phyloP scores from a whole-genome alignment of 208 protist genomes.

The Crithidia thermophila region DNA sequence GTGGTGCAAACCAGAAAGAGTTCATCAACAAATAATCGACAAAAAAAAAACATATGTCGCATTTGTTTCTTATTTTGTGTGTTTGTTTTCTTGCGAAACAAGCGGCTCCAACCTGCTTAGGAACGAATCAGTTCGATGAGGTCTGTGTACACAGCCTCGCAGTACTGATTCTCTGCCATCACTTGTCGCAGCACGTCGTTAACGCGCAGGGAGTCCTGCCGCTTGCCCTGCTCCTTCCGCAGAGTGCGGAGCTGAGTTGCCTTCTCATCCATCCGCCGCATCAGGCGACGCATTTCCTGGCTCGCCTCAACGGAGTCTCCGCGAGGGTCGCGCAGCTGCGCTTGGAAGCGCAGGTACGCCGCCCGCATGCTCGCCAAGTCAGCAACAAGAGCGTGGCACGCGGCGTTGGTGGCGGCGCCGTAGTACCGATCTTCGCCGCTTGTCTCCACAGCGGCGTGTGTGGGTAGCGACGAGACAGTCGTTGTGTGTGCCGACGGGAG shows the following conservation, averaged over 20 bases:
- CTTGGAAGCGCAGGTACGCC: slow-evolving; percentile 52
- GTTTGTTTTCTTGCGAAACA: too few species aligned
- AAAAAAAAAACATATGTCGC: slow-evolving; percentile 21
- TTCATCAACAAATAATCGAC: neutral
- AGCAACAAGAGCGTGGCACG: slow-evolving; percentile 50
- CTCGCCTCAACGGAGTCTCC: slow-evolving; percentile 66
- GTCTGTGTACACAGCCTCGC: slow-evolving; percentile 68
- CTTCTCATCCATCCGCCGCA: slow-evolving; percentile 68
- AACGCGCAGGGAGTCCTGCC: slow-evolving; percentile 47
- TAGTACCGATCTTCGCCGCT: slow-evolving; percentile 14
- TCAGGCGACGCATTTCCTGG: slow-evolving; percentile 61
- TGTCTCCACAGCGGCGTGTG: too few species aligned
- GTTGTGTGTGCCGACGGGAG: too few species aligned
- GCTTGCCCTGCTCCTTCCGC: slow-evolving; percentile 49
- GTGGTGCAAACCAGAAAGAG: too few species aligned
- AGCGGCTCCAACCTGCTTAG: neutral
- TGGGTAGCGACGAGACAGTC: too few species aligned
- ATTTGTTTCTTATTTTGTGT: neutral
- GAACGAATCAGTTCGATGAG: slow-evolving; percentile 44
- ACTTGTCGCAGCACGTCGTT: slow-evolving; percentile 75
- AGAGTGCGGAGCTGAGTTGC: slow-evolving; percentile 61
- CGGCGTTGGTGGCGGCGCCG: slow-evolving; percentile 42
- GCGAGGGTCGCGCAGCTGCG: slow-evolving; percentile 48
- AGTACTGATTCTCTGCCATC: slow-evolving; percentile 70
- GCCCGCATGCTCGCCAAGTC: slow-evolving; percentile 51